Conservation (phyloP, 805 yeast species). For the Kluyveromyces siamensis region DNA sequence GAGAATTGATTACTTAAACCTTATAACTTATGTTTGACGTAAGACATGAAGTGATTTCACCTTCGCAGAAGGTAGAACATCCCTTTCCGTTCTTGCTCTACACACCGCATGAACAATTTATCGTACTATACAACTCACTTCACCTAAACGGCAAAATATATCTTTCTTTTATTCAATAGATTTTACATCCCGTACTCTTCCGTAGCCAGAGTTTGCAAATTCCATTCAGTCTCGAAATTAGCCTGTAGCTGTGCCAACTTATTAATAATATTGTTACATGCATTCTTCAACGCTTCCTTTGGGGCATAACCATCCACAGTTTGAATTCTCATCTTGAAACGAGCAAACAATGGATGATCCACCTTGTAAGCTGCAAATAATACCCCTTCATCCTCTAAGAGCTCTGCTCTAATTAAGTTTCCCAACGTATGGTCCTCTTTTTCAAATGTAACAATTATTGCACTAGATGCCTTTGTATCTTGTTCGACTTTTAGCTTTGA, state of each 20-base stretch:
- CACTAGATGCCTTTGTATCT: constrained; percentile 91
- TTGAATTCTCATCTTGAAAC: constrained; percentile 87
- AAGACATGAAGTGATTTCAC: no score
- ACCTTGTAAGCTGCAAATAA: constrained; percentile 95
- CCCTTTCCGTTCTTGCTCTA: not conserved
- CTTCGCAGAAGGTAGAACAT: no score
- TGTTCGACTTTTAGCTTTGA: constrained; percentile 87
- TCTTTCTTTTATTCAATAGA: not conserved
- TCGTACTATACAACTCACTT: not conserved
- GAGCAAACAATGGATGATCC: constrained; percentile 96
- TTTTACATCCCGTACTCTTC: constrained; percentile 27
- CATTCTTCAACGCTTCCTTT: constrained; percentile 78
- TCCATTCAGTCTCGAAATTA: constrained; percentile 89
- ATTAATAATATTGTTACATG: constrained; percentile 74
- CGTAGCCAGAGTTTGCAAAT: constrained; percentile 64
- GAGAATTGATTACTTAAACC: no score
- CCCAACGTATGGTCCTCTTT: constrained; percentile 98
- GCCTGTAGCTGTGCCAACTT: constrained; percentile 67
- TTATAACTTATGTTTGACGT: no score
- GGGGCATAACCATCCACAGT: constrained; percentile 95
- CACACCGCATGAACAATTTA: not conserved
- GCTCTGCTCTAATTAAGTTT: constrained; percentile 77
- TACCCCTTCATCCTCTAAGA: constrained; percentile 80
- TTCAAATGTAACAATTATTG: constrained; percentile 86
- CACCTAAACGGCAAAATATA: not conserved